Evolutionary conservation across 805 yeast genomes (phyloP), one percentile per base, ranked within the genome.

Genomic region (Yamadazyma sp.): DNA sequence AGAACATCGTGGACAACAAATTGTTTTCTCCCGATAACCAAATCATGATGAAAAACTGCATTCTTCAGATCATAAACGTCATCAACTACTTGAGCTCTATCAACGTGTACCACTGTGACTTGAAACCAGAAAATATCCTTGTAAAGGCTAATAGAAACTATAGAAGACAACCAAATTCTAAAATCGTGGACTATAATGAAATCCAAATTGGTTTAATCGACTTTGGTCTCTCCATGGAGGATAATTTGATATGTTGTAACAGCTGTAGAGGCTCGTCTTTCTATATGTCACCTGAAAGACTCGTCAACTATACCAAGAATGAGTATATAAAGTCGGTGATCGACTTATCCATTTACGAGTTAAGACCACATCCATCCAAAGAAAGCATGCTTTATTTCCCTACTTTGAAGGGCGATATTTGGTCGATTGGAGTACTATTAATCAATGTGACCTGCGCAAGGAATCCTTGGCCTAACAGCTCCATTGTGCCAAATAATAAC

Each of bases 211-310:
- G 73, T 46, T 69, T 82, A 44, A 91, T 95, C 24, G 99, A 91
- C 64, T 91, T 93, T 61, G 98, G 98, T 4, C 70, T 91, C 15
- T 89, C 96, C 15, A 77, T 91, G 41, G 73, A 75, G 32, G 71
- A 75, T 8, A 63, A 70, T 27, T 61, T 54, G 40, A 72, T 84
- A 26, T 77, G 81, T 45, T 76, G 83, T 44, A 83, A 84, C 50
- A 78, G 80, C 14, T 88, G 95, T 47, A 76, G 95, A 40, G 97
- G 96, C 1, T 82, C 91, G 6, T 75, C 85, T 16, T 90, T 86
- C 60, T 89, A 89, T 63, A 89, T 90, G 96, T 84, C 96, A 0
- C 96, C 96, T 6, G 96, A 89, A 58, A 64, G 93, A 54, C 58
- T 79, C n/a, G 62, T 67, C 14, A 73, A 75, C 47, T 71, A 65